These are phyloP conservation scores for Nicotiana benthamiana DNA, from an alignment of 257 asterid species.

Conservation along the genomic window DNA sequence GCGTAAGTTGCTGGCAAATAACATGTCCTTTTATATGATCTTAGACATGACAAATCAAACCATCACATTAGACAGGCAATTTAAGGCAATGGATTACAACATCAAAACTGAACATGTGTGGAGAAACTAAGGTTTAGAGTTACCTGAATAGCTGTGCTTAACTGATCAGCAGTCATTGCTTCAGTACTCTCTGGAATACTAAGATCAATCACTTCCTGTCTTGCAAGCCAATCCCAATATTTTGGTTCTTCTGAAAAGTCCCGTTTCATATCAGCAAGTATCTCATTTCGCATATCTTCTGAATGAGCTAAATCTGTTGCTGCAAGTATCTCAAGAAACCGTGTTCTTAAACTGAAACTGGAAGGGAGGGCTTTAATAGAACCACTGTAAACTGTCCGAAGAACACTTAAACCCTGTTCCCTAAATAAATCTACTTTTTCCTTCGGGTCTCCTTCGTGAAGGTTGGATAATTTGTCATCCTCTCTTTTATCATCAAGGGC, in stretches of 20 bases:
- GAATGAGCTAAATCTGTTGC: conserved; percentile 44
- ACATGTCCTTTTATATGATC: background rate
- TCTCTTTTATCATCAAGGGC: conserved; percentile 42
- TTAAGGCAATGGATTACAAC: background rate
- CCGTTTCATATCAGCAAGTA: conserved; percentile 57
- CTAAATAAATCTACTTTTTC: conserved; percentile 41
- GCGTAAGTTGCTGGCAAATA: background rate
- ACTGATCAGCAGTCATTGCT: conserved; percentile 23
- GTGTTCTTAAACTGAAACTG: conserved; percentile 56
- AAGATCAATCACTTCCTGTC: conserved; percentile 32
- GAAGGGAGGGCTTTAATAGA: conserved; percentile 70
- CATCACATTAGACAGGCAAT: background rate
- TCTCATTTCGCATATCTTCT: conserved; percentile 48
- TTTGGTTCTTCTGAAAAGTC: conserved; percentile 53
- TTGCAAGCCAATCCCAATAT: conserved; percentile 96
- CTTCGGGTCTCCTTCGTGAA: conserved; percentile 41
- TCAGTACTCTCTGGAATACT: conserved; percentile 9
- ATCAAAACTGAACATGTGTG: background rate
- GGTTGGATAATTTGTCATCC: conserved; percentile 24
- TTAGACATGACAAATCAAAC: background rate
- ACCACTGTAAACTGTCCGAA: conserved; percentile 53
- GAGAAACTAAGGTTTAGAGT: background rate
- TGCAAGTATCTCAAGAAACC: conserved; percentile 72
- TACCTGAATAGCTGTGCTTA: conserved; percentile 65
- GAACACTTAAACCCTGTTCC: conserved; percentile 58